phyloP scores from a whole-genome alignment of 73 alveolate species.

The Tetrahymena elliotti region DNA sequence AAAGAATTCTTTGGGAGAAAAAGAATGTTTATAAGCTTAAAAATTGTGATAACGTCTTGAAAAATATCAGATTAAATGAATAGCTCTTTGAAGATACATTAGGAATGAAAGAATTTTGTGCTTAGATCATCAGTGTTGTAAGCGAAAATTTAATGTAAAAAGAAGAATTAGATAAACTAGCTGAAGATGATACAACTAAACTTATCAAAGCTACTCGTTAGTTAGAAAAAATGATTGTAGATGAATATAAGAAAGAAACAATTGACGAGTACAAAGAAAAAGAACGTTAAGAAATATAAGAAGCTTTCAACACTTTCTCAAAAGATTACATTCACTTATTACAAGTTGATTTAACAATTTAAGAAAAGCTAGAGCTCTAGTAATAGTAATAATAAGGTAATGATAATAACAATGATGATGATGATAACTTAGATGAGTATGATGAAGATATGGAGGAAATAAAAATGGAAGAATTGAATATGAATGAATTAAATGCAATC shows the following conservation, averaged over 20 bases:
- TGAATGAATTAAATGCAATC: neutral
- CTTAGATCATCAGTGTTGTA: neutral
- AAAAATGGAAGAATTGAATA: neutral
- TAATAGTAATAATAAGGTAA: neutral
- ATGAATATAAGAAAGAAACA: slow-evolving; percentile 15
- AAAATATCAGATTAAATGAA: neutral
- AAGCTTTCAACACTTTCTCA: slow-evolving; percentile 15
- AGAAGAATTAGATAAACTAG: slow-evolving; percentile 20
- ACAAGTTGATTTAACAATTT: neutral
- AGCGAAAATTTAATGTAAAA: slow-evolving; percentile 5
- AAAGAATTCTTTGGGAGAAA: neutral
- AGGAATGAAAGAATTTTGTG: neutral
- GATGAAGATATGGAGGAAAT: neutral
- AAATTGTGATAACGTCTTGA: neutral
- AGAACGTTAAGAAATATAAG: slow-evolving; percentile 1
- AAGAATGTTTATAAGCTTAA: neutral
- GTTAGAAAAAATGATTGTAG: slow-evolving; percentile 26
- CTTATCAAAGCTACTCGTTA: slow-evolving; percentile 14
- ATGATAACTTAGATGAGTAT: neutral
- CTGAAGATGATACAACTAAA: slow-evolving; percentile 25
- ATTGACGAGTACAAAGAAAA: slow-evolving; percentile 13
- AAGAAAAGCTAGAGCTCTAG: neutral
- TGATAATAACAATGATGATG: neutral
- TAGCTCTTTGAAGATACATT: neutral
- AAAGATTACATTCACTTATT: slow-evolving; percentile 2